Base-by-base conservation (phyloP, 768 basidiomycete genomes). In the Mycena indigotica region DNA sequence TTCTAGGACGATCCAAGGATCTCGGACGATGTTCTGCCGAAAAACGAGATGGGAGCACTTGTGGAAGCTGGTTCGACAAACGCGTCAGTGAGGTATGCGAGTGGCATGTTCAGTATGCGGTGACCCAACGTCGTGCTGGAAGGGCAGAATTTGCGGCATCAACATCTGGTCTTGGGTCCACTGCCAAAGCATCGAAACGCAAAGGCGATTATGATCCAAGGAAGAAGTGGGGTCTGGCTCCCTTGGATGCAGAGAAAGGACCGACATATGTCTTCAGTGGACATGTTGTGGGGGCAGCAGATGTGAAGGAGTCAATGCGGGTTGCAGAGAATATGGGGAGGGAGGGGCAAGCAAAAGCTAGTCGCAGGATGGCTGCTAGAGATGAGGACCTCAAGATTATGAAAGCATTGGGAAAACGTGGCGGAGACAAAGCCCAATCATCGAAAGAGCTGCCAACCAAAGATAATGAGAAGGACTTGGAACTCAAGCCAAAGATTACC, bases 51-150 rank as follows among this genome's bases (percentile, higher is more conserved):
- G 93, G 94, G 1, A 87, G 88, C 50, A 65, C 78, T 2, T 98
- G 97, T 64, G 86, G 86, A 8, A 82, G 85, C 53, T 98, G 96
- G 96, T 92, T 87, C 50, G 96, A 99, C 73, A 93, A 88, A 62
- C 87, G 94, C 26, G 81, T 90, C 65, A 81, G 85, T 69, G 88
- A 91, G 19, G 87, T 91, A 3, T 99, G 97, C 71, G 95, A 98
- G 40, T 99, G 84, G 72, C 97, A 99, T 73, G 71, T 98, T 38
- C 87, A 93, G 59, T 80, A 81, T 23, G 91, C 95, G 0, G 84
- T 98, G 3, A 80, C 92, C 70, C 76, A 85, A 21, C 78, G 82
- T 16, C 80, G 94, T 8, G 87, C 89, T 0, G 83, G 82, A 0
- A 81, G 96, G 46, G 82, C 96, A 1, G 97, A 99, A 72, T 97